Evolutionary conservation across 306 rosid species (phyloP), one percentile per base, ranked within the genome.

Genomic region (Prunus campanulata): DNA sequence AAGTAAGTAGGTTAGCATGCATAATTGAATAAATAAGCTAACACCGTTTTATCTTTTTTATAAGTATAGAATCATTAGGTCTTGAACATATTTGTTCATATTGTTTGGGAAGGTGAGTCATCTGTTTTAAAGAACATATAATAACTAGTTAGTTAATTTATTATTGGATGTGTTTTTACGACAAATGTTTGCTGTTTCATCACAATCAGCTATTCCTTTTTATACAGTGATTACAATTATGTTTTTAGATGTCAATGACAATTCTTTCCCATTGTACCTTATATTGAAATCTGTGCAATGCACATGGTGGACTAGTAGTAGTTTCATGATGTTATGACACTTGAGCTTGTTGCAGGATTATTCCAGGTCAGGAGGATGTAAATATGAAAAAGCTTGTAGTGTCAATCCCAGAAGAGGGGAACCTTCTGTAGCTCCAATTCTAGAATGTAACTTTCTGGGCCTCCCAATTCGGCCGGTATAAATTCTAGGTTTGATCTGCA

Each of bases 401-500:
- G 90, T 84, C 88, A 89, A 79, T 87, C 99, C 92, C 86, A 68
- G 87, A 25, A 87, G 78, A 81, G 83, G 75, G 73, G 87, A 77
- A 47, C 51, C 22, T 62, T 75, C 83, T 2, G 71, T 84, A 12
- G 74, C 85, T 59, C 77, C 87, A 64, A 62, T 76, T 78, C 65
- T 77, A 42, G 96, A 91, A 79, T 88, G 87, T 30, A 96, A 96
- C 82, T 96, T 92, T 88, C 77, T 91, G 6, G 98, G 99, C 57
- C 80, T 96, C 77, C 99, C 99, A 69, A 83, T 92, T 80, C 98
- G 99, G 84, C 80, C 5, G 94, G 99, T 92, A 90, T 42, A 57
- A 68, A 71, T 72, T 51, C 48, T 14, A 30, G 39, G 55, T 66
- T 52, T 56, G 44, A 42, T 19, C 48, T 65, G 11, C 63, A 7